Conservation (phyloP, 257 asterid genomes). For the Nyctanthes arbortristis region DNA sequence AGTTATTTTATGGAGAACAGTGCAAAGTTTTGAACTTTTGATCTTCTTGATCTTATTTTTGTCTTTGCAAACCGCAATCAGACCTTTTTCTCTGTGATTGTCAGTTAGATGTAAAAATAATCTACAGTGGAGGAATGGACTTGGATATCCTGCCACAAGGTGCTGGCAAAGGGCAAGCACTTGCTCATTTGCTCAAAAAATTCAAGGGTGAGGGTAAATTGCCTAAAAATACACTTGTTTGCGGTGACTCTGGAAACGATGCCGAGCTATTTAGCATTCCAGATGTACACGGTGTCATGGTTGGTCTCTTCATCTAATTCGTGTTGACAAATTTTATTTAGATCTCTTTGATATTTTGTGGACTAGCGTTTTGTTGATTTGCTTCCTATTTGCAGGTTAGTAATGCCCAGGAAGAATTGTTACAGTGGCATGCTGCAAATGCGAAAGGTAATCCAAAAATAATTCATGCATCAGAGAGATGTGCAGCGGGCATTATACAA, state of each 20-base stretch:
- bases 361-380: constrained; percentile 11
- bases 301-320: constrained; percentile 37
- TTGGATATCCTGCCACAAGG: constrained; percentile 94
- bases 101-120: constrained; percentile 94
- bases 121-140: constrained; percentile 98
- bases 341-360: constrained; percentile 12
- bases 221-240: constrained; percentile 86
- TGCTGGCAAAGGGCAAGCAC: constrained; percentile 99
- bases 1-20: neutral
- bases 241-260: constrained; percentile 98
- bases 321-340: constrained; percentile 19
- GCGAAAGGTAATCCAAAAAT: constrained; percentile 83
- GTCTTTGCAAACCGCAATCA: constrained; percentile 5
- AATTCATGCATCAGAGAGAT: constrained; percentile 87
- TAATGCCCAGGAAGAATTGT: constrained; percentile 95
- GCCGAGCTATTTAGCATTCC: constrained; percentile 92
- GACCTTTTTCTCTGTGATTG: constrained; percentile 28
- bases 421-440: constrained; percentile 91
- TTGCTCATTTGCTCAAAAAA: constrained; percentile 84
- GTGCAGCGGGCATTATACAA: constrained; percentile 97
- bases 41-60: constrained; percentile 11
- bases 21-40: neutral
- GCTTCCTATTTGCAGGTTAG: constrained; percentile 58
- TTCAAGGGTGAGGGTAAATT: constrained; percentile 62
- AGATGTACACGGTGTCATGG: constrained; percentile 95